Evolutionary conservation across 306 rosid species (phyloP), one percentile per base, ranked within the genome.

Genomic region (Vigna hirtella): DNA sequence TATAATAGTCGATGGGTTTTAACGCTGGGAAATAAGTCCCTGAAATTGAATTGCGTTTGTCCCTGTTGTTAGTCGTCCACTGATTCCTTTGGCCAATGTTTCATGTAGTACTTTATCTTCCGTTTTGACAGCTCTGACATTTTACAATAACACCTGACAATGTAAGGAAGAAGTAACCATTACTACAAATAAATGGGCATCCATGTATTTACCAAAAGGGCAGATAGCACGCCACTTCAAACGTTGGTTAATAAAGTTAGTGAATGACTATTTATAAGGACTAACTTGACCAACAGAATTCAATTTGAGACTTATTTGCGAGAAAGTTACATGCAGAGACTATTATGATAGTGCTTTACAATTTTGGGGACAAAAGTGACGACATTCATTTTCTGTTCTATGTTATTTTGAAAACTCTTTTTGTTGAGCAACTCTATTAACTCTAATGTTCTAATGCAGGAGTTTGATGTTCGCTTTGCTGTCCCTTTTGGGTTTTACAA

Each of bases 401-500:
- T 66, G 32, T 26, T 45, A 45, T 12, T 58, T 20, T 7, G 16
- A 14, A 18, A 10, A 0, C 45, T 13, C 38, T 78, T 59, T 67
- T 73, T 47, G 57, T 53, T 69, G 17, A 77, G 47, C 17, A 81
- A 58, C 66, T 80, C 47, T 15, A 58, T 17, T 65, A 64, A 73
- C 51, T 55, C 30, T 8, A 72, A 36, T 50, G 45, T 51, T 66
- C 55, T 75, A 83, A 53, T 72, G 76, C 86, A 94, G 98, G 98
- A 91, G 82, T 81, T 91, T 77, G 97, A 89, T 86, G 86, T 89
- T 84, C 94, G 92, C 28, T 79, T 71, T 82, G 94, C 91, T 28
- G 69, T 89, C 65, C 98, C 98, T 76, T 87, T 94, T 14, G 90
- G 96, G 59, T 90, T 89, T 85, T 87, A 71, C 85, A 88, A 87